A percentile compares a stretch with the other conserved stretches of the same genome.
These are phyloP conservation scores for Cercophora newfieldiana DNA, from an alignment of 495 filamentous ascomycete genomes.

Conservation along the genomic window DNA sequence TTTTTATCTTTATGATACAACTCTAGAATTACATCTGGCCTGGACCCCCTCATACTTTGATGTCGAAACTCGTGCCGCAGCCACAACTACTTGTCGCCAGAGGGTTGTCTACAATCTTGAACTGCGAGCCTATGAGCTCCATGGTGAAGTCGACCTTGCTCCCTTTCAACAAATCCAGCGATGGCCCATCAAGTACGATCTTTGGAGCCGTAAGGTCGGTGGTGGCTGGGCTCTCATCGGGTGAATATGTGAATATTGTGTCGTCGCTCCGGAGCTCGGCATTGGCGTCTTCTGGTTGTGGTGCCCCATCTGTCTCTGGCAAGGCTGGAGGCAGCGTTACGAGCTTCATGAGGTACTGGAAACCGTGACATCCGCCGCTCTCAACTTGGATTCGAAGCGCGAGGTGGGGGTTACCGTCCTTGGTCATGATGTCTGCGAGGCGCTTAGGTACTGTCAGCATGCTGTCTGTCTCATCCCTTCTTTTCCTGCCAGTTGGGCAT, in stretches of 20 bases:
- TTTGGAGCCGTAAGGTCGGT: constrained; percentile 55
- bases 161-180: constrained; percentile 84
- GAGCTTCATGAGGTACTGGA: constrained; percentile 93
- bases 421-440: constrained; percentile 66
- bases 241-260: constrained; percentile 53
- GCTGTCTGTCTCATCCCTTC: background rate
- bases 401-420: constrained; percentile 76
- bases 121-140: constrained; percentile 97
- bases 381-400: constrained; percentile 89
- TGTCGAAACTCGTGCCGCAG: constrained; percentile 97
- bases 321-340: constrained; percentile 55
- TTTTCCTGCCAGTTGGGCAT: background rate
- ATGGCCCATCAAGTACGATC: constrained; percentile 85
- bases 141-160: constrained; percentile 94
- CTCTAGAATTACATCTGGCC: background rate
- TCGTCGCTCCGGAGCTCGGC: constrained; percentile 65
- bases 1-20: background rate
- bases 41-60: constrained; percentile 55
- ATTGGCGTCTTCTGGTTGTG: constrained; percentile 24
- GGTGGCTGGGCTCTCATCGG: constrained; percentile 14
- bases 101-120: constrained; percentile 93
- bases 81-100: constrained; percentile 91
- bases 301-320: constrained; percentile 22
- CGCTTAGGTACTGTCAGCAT: constrained; percentile 45
- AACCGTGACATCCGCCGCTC: constrained; percentile 92